These are phyloP conservation scores for Apophysomyces sp. DNA, from an alignment of 371 early-diverging fungal species.

Conservation along the genomic window DNA sequence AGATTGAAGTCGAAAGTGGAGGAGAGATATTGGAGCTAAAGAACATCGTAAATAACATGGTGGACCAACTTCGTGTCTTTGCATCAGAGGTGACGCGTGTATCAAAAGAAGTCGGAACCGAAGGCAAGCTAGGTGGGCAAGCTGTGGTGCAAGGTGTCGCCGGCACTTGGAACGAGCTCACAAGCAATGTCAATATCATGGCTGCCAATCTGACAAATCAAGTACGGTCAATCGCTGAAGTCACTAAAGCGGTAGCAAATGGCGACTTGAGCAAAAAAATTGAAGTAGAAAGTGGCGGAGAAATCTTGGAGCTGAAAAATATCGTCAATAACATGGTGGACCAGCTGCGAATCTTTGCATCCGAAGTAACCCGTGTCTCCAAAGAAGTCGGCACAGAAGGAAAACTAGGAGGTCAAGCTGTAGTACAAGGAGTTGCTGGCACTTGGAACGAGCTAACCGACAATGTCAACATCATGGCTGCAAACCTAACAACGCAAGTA, in stretches of 20 bases:
- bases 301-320: conserved; percentile 21
- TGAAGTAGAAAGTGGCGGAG: conserved; percentile 37
- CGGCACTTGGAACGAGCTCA: conserved; percentile 50
- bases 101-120: conserved; percentile 47
- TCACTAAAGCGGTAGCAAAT: conserved; percentile 52
- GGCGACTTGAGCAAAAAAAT: conserved; percentile 53
- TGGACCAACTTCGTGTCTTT: conserved; percentile 27
- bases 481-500: conserved; percentile 46
- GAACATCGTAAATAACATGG: conserved; percentile 29
- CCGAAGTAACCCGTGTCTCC: conserved; percentile 65
- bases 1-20: conserved; percentile 46
- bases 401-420: conserved; percentile 57
- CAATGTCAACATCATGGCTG: conserved; percentile 57
- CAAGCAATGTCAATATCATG: conserved; percentile 50
- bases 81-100: conserved; percentile 47
- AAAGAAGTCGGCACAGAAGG: conserved; percentile 68
- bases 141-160: conserved; percentile 42
- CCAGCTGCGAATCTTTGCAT: conserved; percentile 31
- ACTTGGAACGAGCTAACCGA: conserved; percentile 63
- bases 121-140: conserved; percentile 44
- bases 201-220: conserved; percentile 46
- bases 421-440: conserved; percentile 54
- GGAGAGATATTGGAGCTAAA: conserved; percentile 32
- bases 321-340: conserved; percentile 35
- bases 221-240: conserved; percentile 56